Percentiles rank a stretch among this genome's conserved stretches.
Evolutionary conservation across 2,329 filamentous ascomycete species (phyloP).

Genomic region (Cercospora nicotianae): DNA sequence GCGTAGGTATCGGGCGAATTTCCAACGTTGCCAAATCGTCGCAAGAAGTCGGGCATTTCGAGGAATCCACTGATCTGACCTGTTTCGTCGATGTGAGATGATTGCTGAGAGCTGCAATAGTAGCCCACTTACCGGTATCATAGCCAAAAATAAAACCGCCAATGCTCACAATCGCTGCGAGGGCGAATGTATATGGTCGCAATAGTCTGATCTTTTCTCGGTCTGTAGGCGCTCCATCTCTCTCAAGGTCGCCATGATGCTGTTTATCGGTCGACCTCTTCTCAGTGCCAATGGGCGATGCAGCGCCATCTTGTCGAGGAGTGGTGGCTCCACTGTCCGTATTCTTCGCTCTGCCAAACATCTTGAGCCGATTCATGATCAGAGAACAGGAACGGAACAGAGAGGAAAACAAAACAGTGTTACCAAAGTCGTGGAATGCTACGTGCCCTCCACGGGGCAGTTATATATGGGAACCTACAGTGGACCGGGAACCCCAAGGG

Average conservation of each 20-base stretch:
- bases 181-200: conserved; percentile 35
- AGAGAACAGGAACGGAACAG: not conserved
- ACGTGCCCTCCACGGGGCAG: conserved; percentile 12
- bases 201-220: conserved; percentile 31
- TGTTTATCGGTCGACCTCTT: conserved; percentile 4
- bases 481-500: conserved; percentile 14
- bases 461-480: conserved; percentile 3
- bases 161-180: conserved; percentile 40
- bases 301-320: conserved; percentile 13
- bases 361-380: conserved; percentile 5
- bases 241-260: conserved; percentile 20
- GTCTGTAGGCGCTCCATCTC: conserved; percentile 27
- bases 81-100: conserved; percentile 46
- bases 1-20: conserved; percentile 37
- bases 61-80: conserved; percentile 65
- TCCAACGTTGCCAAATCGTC: conserved; percentile 47
- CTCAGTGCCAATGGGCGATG: not conserved
- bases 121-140: conserved; percentile 34
- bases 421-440: conserved; percentile 1
- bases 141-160: conserved; percentile 44
- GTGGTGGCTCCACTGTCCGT: conserved; percentile 13
- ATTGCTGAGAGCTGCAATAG: not conserved
- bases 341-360: conserved; percentile 4
- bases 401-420: not conserved
- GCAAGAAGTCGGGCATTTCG: conserved; percentile 57